Evolutionary conservation across 1,284 basidiomycete species (phyloP).

Genomic region (Tylopilus sp.): DNA sequence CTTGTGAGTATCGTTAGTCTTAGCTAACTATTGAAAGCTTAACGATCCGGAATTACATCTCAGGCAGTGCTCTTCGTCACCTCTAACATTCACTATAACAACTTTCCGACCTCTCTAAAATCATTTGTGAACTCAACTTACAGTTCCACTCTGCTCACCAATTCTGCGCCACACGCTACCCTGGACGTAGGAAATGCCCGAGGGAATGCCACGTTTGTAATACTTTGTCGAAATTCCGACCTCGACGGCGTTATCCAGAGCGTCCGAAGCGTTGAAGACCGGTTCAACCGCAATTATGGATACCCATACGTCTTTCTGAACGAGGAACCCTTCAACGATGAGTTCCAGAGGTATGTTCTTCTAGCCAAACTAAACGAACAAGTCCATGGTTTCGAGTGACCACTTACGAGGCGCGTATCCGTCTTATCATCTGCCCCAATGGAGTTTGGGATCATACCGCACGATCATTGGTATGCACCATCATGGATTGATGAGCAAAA

Average conservation of each 20-base stretch:
- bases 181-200: background rate
- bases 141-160: background rate
- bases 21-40: background rate
- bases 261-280: constrained; percentile 54
- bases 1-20: constrained; percentile 18
- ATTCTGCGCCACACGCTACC: background rate
- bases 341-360: constrained; percentile 57
- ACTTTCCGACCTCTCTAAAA: background rate
- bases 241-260: constrained; percentile 55
- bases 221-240: constrained; percentile 40
- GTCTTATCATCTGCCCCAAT: constrained; percentile 55
- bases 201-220: constrained; percentile 33
- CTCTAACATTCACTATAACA: background rate
- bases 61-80: constrained; percentile 21
- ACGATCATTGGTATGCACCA: constrained; percentile 77
- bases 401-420: constrained; percentile 49
- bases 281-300: constrained; percentile 60
- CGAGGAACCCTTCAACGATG: constrained; percentile 65
- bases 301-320: constrained; percentile 78
- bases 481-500: constrained; percentile 76
- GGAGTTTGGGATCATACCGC: constrained; percentile 71
- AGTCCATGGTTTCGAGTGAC: constrained; percentile 12
- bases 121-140: background rate
- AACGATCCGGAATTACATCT: background rate
- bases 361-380: constrained; percentile 3